A percentile compares a stretch with the other conserved stretches of the same genome.
phyloP scores from a whole-genome alignment of 495 filamentous ascomycete genomes.

The Hyaloscypha hepaticicola region DNA sequence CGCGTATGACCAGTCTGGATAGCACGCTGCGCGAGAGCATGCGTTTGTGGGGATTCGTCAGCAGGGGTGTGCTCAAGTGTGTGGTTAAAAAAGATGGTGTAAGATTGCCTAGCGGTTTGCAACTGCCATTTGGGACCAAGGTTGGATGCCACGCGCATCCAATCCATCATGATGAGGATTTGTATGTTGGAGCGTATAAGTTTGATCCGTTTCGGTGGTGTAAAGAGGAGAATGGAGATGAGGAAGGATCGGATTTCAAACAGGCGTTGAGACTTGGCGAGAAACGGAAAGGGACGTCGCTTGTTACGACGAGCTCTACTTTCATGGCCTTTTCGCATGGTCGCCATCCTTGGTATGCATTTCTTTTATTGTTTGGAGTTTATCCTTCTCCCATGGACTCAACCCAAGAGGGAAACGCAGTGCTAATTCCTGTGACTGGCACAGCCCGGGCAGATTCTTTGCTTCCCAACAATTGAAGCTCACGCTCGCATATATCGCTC shows the following conservation, averaged over 20 bases:
- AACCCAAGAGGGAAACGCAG: too few relatives aligned
- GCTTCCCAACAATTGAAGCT: slow-evolving; percentile 45
- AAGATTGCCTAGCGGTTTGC: slow-evolving; percentile 37
- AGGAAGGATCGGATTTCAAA: not conserved
- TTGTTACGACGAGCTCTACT: slow-evolving; percentile 37
- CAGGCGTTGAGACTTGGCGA: not conserved
- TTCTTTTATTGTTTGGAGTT: too few relatives aligned
- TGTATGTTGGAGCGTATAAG: slow-evolving; percentile 35
- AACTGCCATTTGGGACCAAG: slow-evolving; percentile 37
- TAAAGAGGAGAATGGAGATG: not conserved
- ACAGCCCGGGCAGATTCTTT: slow-evolving; percentile 36
- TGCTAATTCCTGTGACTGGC: too few relatives aligned
- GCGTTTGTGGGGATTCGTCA: slow-evolving; percentile 40
- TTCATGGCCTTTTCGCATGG: slow-evolving; percentile 43
- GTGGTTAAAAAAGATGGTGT: slow-evolving; percentile 40
- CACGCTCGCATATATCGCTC: slow-evolving; percentile 38
- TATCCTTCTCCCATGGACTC: too few relatives aligned
- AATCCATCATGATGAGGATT: slow-evolving; percentile 40
- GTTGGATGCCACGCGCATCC: slow-evolving; percentile 40
- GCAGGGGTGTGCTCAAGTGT: slow-evolving; percentile 41
- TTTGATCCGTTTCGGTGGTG: slow-evolving; percentile 43
- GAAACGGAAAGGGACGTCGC: slow-evolving; percentile 18
- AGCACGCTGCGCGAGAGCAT: slow-evolving; percentile 43
- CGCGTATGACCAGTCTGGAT: slow-evolving; percentile 43
- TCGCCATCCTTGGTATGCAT: slow-evolving; percentile 35